Evolutionary conservation across 768 basidiomycete genomes (phyloP).

Genomic region (Pisolithus orientalis): DNA sequence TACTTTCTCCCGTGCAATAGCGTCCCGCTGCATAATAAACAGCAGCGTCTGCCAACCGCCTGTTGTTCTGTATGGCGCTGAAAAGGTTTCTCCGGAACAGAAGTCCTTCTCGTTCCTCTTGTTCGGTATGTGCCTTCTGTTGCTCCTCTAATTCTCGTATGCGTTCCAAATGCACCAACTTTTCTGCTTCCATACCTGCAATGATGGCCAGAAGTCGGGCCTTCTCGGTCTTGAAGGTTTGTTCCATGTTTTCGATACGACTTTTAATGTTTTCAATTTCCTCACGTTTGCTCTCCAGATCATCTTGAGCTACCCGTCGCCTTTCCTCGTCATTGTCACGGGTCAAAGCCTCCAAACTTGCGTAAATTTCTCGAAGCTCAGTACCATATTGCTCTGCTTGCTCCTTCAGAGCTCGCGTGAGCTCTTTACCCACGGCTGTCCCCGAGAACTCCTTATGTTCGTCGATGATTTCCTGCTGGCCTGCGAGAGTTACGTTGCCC

Average conservation of each 20-base stretch:
- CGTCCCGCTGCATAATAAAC: constrained; percentile 17
- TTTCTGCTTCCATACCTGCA: constrained; percentile 21
- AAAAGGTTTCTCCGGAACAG: constrained; percentile 24
- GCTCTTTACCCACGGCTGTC: constrained; percentile 48
- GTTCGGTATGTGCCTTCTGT: constrained; percentile 12
- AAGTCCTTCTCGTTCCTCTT: constrained; percentile 22
- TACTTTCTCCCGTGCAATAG: constrained; percentile 15
- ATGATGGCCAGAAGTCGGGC: constrained; percentile 24
- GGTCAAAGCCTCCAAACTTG: constrained; percentile 42
- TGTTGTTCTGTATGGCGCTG: constrained; percentile 18
- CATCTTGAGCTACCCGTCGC: constrained; percentile 36
- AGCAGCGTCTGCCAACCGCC: constrained; percentile 16
- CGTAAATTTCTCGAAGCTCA: constrained; percentile 41
- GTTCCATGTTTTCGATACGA: constrained; percentile 34
- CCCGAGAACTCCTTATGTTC: constrained; percentile 41
- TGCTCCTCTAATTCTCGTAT: constrained; percentile 24
- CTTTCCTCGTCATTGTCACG: constrained; percentile 43
- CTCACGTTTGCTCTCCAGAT: constrained; percentile 35
- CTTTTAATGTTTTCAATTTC: constrained; percentile 37
- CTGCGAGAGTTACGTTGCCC: constrained; percentile 38
- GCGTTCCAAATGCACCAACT: constrained; percentile 8
- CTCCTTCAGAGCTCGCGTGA: constrained; percentile 43
- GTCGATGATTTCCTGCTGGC: constrained; percentile 52
- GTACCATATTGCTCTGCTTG: constrained; percentile 40
- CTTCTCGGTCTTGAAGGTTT: constrained; percentile 34